A percentile compares a stretch with the other conserved stretches of the same genome.
Conservation (phyloP, 305 asterid species). For the Plantago coronopus region DNA sequence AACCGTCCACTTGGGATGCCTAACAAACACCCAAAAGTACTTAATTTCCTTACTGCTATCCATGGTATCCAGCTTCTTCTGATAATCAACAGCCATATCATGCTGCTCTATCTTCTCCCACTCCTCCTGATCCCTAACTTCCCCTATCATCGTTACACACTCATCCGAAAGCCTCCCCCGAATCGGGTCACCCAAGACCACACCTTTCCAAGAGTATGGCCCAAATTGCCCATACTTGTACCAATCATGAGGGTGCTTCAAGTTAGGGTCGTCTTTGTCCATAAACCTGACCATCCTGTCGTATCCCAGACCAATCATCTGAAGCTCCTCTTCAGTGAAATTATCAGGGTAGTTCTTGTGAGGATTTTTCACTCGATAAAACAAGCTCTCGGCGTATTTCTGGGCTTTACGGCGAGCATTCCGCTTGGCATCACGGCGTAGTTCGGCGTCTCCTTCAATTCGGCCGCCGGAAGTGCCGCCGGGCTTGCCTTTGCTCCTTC, state of each 20-base stretch:
- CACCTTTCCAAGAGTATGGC: slow-evolving; percentile 96
- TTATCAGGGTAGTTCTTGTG: slow-evolving; percentile 75
- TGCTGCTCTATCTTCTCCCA: slow-evolving; percentile 92
- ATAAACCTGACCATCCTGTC: slow-evolving; percentile 88
- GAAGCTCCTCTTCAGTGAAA: slow-evolving; percentile 76
- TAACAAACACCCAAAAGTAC: slow-evolving; percentile 85
- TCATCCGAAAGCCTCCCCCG: slow-evolving; percentile 73
- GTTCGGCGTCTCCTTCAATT: slow-evolving; percentile 64
- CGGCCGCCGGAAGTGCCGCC: slow-evolving; percentile 59
- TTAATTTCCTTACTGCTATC: slow-evolving; percentile 40
- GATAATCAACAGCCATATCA: slow-evolving; percentile 71
- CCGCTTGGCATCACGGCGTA: slow-evolving; percentile 62
- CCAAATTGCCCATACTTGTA: slow-evolving; percentile 91
- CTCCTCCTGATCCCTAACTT: slow-evolving; percentile 78
- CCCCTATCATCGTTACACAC: slow-evolving; percentile 72
- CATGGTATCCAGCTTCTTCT: slow-evolving; percentile 55
- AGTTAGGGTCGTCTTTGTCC: slow-evolving; percentile 88
- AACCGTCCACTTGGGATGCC: slow-evolving; percentile 90
- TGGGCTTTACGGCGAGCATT: slow-evolving; percentile 65
- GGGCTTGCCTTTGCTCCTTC: slow-evolving; percentile 69
- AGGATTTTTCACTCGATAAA: slow-evolving; percentile 78
- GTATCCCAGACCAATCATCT: slow-evolving; percentile 91
- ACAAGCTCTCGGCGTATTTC: slow-evolving; percentile 66
- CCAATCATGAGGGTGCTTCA: slow-evolving; percentile 93
- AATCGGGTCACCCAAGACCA: slow-evolving; percentile 85